phyloP scores from a whole-genome alignment of 345 rosid species.

The Cardiospermum halicacabum region DNA sequence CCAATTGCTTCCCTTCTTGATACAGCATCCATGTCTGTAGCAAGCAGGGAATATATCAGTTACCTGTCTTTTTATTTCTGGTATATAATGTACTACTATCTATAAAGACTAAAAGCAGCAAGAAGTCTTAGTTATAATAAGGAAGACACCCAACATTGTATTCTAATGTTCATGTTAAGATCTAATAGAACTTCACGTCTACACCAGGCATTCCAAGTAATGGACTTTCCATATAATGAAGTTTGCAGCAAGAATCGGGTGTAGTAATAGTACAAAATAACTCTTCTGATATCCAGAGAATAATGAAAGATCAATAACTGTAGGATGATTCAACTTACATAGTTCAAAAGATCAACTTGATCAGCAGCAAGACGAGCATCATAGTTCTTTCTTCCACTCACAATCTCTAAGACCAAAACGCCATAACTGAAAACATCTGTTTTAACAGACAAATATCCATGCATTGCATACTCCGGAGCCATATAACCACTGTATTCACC shows the following conservation, averaged over 20 bases:
- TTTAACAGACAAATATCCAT: constrained; percentile 73
- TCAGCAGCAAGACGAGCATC: constrained; percentile 39
- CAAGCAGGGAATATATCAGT: neutral
- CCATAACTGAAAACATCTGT: constrained; percentile 90
- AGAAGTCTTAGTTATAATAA: neutral
- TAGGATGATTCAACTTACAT: constrained; percentile 47
- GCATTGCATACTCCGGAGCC: constrained; percentile 93
- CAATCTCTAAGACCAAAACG: constrained; percentile 73
- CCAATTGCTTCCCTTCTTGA: constrained; percentile 46
- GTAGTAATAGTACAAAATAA: neutral
- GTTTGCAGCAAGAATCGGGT: neutral
- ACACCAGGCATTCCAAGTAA: neutral
- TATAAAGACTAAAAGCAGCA: neutral
- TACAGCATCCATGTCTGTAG: constrained; percentile 68
- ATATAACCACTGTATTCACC: constrained; percentile 74
- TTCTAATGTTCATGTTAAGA: neutral
- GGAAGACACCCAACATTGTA: neutral
- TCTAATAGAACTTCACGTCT: neutral
- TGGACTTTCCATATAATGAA: neutral
- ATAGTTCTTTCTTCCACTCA: constrained; percentile 81
- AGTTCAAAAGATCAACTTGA: constrained; percentile 61
- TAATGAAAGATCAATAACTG: neutral
- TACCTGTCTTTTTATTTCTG: neutral
- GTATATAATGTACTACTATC: no score
- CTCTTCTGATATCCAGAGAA: neutral